phyloP scores from a whole-genome alignment of 805 yeast genomes.

The Sugiyamaella chiloensis region DNA sequence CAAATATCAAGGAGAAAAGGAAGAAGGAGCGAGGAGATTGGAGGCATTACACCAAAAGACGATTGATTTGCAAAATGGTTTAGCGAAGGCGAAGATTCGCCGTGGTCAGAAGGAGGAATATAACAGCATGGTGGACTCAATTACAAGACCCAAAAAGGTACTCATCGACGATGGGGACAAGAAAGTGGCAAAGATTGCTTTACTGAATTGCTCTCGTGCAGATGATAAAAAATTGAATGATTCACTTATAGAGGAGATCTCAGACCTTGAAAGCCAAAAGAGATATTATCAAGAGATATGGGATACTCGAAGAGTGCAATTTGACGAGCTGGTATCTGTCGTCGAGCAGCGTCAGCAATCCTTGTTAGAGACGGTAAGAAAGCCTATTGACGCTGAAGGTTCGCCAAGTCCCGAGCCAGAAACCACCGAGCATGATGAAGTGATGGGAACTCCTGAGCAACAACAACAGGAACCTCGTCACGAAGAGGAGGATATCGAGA shows the following conservation, averaged over 20 bases:
- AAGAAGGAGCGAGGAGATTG: slow-evolving; percentile 14
- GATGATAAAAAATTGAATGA: slow-evolving; percentile 20
- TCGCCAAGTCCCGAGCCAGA: slow-evolving; percentile 2
- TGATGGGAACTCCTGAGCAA: too few species aligned
- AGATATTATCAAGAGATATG: slow-evolving; percentile 20
- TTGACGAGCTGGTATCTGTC: slow-evolving; percentile 22
- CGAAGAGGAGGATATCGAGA: neutral
- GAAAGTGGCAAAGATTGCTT: slow-evolving; percentile 21
- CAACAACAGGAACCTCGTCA: too few species aligned
- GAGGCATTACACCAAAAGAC: slow-evolving; percentile 17
- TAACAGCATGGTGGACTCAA: slow-evolving; percentile 23
- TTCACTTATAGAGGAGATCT: slow-evolving; percentile 25
- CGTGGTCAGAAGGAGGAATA: slow-evolving; percentile 27
- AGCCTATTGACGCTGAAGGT: slow-evolving; percentile 14
- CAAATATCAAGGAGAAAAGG: slow-evolving; percentile 21
- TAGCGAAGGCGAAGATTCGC: slow-evolving; percentile 19
- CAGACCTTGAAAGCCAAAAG: slow-evolving; percentile 23
- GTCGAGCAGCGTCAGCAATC: slow-evolving; percentile 25
- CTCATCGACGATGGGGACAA: slow-evolving; percentile 9
- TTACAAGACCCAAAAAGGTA: slow-evolving; percentile 22
- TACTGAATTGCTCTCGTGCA: slow-evolving; percentile 24
- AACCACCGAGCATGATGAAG: neutral
- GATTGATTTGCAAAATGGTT: slow-evolving; percentile 20
- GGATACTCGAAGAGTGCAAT: slow-evolving; percentile 24
- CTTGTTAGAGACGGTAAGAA: slow-evolving; percentile 17